Conservation (phyloP, 352 stramenopile species). For the Phytophthora cajani region DNA sequence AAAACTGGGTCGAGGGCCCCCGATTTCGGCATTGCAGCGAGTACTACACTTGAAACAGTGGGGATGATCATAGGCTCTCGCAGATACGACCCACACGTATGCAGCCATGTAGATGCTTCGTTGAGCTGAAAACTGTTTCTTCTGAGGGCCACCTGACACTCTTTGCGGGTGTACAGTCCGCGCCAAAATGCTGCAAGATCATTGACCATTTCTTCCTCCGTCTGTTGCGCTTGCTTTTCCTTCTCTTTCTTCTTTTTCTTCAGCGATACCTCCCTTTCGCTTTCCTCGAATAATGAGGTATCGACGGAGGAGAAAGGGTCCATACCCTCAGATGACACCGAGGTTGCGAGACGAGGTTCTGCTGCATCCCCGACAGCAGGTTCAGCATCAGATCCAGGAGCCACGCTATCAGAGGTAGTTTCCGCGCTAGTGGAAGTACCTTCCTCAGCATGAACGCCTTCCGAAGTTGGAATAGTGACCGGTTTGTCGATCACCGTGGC, state of each 20-base stretch:
- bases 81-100: slow-evolving; percentile 50
- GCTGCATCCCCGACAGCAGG: not conserved
- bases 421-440: slow-evolving; percentile 1
- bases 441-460: slow-evolving; percentile 12
- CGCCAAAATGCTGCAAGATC: slow-evolving; percentile 64
- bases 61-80: slow-evolving; percentile 52
- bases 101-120: slow-evolving; percentile 55
- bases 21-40: slow-evolving; percentile 40
- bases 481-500: slow-evolving; percentile 47
- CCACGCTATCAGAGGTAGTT: slow-evolving; percentile 10
- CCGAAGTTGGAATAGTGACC: slow-evolving; percentile 4
- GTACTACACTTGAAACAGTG: slow-evolving; percentile 39
- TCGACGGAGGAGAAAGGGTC: slow-evolving; percentile 49
- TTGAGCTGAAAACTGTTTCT: slow-evolving; percentile 52
- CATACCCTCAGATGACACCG: slow-evolving; percentile 6
- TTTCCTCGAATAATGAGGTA: slow-evolving; percentile 40
- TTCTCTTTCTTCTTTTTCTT: slow-evolving; percentile 32
- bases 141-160: slow-evolving; percentile 67
- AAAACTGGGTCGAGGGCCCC: slow-evolving; percentile 70
- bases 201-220: slow-evolving; percentile 43
- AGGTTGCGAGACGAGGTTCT: not conserved
- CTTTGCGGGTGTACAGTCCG: slow-evolving; percentile 61
- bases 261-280: slow-evolving; percentile 23
- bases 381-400: not conserved
- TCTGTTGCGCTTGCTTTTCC: slow-evolving; percentile 20